Base-by-base conservation (phyloP, 1,284 basidiomycete species). In the Ceratobasidium sp. region DNA sequence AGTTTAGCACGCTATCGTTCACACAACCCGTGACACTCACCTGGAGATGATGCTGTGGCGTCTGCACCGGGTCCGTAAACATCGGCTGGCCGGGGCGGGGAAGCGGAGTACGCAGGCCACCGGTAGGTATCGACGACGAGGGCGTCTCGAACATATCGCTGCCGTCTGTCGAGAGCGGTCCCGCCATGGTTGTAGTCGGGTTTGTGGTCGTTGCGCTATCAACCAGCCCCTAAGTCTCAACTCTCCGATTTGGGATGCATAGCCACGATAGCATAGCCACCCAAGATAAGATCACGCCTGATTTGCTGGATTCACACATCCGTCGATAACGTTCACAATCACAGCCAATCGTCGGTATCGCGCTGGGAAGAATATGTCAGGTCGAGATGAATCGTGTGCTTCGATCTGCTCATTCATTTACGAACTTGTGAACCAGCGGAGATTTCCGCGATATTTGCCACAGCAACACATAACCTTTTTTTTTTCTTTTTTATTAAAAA, bases 1-100 rank as follows among this genome's bases (percentile, higher is more conserved):
- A 90, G 81, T n/a, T 92, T 1, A 91, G n/a, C 85, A 86, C 28
- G 90, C 90, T 9, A 89, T 89, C 42, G 3, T 44, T 20, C 17
- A 20, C 13, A 33, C 42, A n/a, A 40, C n/a, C 20, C 40, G 40
- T 44, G 57, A 26, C 46, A 75, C 62, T 52, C 15, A 56, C 73
- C 61, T 75, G 59, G 10, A 65, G 23, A 50, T 65, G 73, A n/a
- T 75, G 73, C 50, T 62, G 59, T 3, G 73, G 73, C 10, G 73
- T 75, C 20, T 54, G 73, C 5, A 56, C 61, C 13, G 70, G 46
- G 62, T 75, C 73, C 0, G 59, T 40, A 46, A 61, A 75, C 48
- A 7, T 28, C 0, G 73, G 61, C 17, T 61, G 38, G n/a, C 57
- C 70, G 23, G 70, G 17, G 13, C 62, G 73, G 33, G 73, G 73